Base-by-base conservation (phyloP, 441 rosid genomes). In the Melastoma candidum region DNA sequence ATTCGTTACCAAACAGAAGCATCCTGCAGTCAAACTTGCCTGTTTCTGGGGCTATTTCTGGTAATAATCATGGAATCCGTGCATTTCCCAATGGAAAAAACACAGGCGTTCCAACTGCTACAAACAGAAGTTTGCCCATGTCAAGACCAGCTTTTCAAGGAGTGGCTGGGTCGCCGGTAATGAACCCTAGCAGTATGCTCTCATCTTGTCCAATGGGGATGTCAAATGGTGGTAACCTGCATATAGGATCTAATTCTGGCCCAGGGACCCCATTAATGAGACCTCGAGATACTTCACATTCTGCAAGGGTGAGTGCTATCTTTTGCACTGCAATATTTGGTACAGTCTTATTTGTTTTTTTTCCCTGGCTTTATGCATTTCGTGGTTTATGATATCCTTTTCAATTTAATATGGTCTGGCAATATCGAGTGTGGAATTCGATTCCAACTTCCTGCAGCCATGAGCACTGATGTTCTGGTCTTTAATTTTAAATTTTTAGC, bases 121-220 rank as follows among this genome's bases (percentile, higher is more conserved):
- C 68, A 64, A 80, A 77, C 65, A 85, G 97, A 71, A 73, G 61
- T 72, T 68, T 94, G 84, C 80, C 93, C 59, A 54, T 78, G 67
- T 57, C 98, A 44, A 81, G 95, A 68, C 83, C 97, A 48, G 96
- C 88, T 3, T 79, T 79, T 73, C 98, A 75, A 66, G 95, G 88
- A 62, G 70, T 80, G 66, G 67, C 76, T 68, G 78, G 98, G 54
- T 74, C 97, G 26, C 65, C 93, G 29, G 57, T 81, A 77, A 70
- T 84, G 68, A 85, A 71, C 64, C 74, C 88, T 65, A 70, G 22
- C 22, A 17, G 22, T 17, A 17, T 17, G 22, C 22, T 17, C 22
- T 17, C 22, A 17, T 17, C 22, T 17, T 17, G 79, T 59, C 61
- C 75, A 78, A 88, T 56, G 49, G 96, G 95, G 68, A 70, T 86